phyloP scores from a whole-genome alignment of 768 basidiomycete genomes.

The Rhizopogon vinicolor region DNA sequence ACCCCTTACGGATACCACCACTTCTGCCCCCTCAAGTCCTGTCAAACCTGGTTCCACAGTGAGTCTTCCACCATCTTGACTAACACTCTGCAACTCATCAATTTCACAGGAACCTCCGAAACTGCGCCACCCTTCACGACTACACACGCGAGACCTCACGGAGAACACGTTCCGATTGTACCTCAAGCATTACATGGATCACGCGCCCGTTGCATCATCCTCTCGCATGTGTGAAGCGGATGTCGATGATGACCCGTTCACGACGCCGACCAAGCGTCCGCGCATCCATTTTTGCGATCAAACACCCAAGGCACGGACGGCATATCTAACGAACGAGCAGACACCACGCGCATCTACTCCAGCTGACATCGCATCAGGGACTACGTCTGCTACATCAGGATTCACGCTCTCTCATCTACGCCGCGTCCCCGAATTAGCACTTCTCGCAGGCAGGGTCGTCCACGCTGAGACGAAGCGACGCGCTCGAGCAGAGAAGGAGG shows the following conservation, averaged over 20 bases:
- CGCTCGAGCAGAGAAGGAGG: conserved; percentile 44
- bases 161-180: conserved; percentile 71
- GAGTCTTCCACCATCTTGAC: background rate
- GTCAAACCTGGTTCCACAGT: conserved; percentile 11
- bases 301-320: conserved; percentile 23
- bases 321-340: background rate
- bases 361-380: background rate
- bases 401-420: conserved; percentile 74
- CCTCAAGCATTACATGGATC: conserved; percentile 76
- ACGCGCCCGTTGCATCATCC: conserved; percentile 27
- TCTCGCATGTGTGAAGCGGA: conserved; percentile 3
- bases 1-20: conserved; percentile 18
- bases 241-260: conserved; percentile 1
- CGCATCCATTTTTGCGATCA: background rate
- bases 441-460: conserved; percentile 62
- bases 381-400: conserved; percentile 27
- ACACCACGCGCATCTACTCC: background rate
- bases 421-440: conserved; percentile 67
- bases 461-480: conserved; percentile 54
- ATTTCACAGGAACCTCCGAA: conserved; percentile 27
- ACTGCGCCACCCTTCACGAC: conserved; percentile 69
- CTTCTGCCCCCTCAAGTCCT: conserved; percentile 26
- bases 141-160: conserved; percentile 67
- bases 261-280: conserved; percentile 31
- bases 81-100: background rate